A percentile compares a stretch with the other conserved stretches of the same genome.
Evolutionary conservation across 352 stramenopile genomes (phyloP).

Genomic region (Phytophthora cryptogea): DNA sequence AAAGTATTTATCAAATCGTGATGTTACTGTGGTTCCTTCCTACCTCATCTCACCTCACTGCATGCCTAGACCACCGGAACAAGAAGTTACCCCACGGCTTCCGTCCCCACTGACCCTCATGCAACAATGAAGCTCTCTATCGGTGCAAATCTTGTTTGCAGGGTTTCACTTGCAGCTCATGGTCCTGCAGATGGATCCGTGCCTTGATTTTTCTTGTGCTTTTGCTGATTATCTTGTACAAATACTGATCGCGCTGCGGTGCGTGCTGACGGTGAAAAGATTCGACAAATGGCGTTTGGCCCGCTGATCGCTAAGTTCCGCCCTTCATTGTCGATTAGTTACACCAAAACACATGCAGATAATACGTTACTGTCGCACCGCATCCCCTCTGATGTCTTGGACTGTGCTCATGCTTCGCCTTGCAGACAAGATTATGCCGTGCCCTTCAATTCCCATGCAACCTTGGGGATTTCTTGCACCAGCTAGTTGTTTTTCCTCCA

Average conservation of each 20-base stretch:
- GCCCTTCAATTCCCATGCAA: slow-evolving; percentile 17
- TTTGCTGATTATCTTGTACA: slow-evolving; percentile 55
- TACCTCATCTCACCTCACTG: slow-evolving; percentile 32
- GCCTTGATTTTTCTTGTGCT: slow-evolving; percentile 39
- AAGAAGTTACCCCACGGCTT: slow-evolving; percentile 46
- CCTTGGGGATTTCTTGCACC: slow-evolving; percentile 4
- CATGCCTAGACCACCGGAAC: slow-evolving; percentile 16
- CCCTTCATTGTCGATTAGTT: slow-evolving; percentile 42
- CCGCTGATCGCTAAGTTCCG: slow-evolving; percentile 24
- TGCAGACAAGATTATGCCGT: slow-evolving; percentile 34
- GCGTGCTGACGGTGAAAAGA: slow-evolving; percentile 30
- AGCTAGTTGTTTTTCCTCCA: slow-evolving; percentile 83
- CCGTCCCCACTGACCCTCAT: slow-evolving; percentile 15
- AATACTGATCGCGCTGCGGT: slow-evolving; percentile 37
- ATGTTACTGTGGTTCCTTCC: slow-evolving; percentile 35
- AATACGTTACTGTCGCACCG: slow-evolving; percentile 50
- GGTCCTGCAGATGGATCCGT: slow-evolving; percentile 17
- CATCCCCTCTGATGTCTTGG: slow-evolving; percentile 31
- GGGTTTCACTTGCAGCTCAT: slow-evolving; percentile 14
- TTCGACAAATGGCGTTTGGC: slow-evolving; percentile 22
- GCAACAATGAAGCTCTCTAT: slow-evolving; percentile 36
- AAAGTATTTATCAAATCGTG: slow-evolving; percentile 43
- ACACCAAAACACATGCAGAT: slow-evolving; percentile 49
- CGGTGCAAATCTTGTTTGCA: slow-evolving; percentile 22
- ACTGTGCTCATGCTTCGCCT: slow-evolving; percentile 33